Percentiles rank a stretch among this genome's conserved stretches.
Conservation (phyloP, 2,329 filamentous ascomycete genomes). For the Aspergillus calidoustus region DNA sequence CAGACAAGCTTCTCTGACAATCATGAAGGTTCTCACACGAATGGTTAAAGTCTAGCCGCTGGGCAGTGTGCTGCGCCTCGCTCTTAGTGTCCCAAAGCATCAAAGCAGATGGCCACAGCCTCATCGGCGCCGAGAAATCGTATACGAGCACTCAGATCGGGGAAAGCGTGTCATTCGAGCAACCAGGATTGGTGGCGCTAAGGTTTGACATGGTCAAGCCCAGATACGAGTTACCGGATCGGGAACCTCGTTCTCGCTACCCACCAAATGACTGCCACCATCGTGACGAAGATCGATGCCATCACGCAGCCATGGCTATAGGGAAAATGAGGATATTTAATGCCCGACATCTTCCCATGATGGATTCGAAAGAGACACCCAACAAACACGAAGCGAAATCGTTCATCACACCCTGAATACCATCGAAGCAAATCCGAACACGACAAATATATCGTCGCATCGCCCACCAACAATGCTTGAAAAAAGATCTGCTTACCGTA, state of each 20-base stretch:
- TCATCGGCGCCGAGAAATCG: neutral
- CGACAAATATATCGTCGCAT: neutral
- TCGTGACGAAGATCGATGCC: neutral
- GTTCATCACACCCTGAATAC: neutral
- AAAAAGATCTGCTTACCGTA: constrained; percentile 34
- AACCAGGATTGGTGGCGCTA: neutral
- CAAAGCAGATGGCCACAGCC: neutral
- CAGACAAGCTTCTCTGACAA: too few species aligned
- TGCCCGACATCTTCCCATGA: neutral
- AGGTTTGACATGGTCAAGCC: neutral
- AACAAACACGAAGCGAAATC: neutral
- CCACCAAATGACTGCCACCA: neutral
- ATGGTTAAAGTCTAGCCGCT: too few species aligned
- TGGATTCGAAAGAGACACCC: neutral
- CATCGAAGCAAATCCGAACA: neutral
- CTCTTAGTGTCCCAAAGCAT: too few species aligned
- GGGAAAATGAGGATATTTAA: neutral
- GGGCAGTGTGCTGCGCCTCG: too few species aligned
- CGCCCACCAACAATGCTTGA: constrained; percentile 15
- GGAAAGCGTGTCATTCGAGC: neutral
- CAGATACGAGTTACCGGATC: constrained; percentile 19
- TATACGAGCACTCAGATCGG: constrained; percentile 5
- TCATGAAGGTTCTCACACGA: too few species aligned
- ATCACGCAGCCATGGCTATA: neutral
- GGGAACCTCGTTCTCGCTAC: constrained; percentile 30